Evolutionary conservation across 371 early-diverging fungal genomes (phyloP).

Genomic region (Dichotomocladium elegans): DNA sequence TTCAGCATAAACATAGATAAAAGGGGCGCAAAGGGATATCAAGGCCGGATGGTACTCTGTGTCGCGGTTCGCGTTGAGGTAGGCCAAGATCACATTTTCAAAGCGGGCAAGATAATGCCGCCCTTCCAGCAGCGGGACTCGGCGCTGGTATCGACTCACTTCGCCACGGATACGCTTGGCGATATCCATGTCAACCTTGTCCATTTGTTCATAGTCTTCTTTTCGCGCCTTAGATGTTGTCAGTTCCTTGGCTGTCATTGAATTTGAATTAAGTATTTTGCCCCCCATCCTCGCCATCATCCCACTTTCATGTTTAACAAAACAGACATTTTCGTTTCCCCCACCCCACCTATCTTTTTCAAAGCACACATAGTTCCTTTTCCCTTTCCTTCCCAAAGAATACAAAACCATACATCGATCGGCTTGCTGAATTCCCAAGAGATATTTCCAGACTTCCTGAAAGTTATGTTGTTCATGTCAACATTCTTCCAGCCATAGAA

Average conservation of each 20-base stretch:
- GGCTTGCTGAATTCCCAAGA: conserved; percentile 81
- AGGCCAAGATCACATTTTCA: conserved; percentile 83
- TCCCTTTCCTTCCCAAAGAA: background rate
- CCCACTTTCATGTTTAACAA: too few species aligned
- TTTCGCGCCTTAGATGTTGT: conserved; percentile 62
- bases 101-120: conserved; percentile 45
- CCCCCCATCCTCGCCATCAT: too few species aligned
- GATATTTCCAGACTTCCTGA: conserved; percentile 89
- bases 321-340: too few species aligned
- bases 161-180: conserved; percentile 88
- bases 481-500: background rate
- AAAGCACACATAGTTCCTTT: too few species aligned
- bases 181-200: conserved; percentile 71
- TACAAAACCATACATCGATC: conserved; percentile 72
- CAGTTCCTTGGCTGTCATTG: conserved; percentile 79
- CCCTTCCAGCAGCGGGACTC: conserved; percentile 27
- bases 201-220: conserved; percentile 72
- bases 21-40: conserved; percentile 82
- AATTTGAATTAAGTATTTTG: too few species aligned
- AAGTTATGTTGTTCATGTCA: too few species aligned
- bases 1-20: conserved; percentile 66
- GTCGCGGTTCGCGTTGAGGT: conserved; percentile 71
- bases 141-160: conserved; percentile 71
- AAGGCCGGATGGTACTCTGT: conserved; percentile 76
- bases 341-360: too few species aligned